phyloP scores from a whole-genome alignment of 2,329 filamentous ascomycete species.

The Fusarium sambucinum region DNA sequence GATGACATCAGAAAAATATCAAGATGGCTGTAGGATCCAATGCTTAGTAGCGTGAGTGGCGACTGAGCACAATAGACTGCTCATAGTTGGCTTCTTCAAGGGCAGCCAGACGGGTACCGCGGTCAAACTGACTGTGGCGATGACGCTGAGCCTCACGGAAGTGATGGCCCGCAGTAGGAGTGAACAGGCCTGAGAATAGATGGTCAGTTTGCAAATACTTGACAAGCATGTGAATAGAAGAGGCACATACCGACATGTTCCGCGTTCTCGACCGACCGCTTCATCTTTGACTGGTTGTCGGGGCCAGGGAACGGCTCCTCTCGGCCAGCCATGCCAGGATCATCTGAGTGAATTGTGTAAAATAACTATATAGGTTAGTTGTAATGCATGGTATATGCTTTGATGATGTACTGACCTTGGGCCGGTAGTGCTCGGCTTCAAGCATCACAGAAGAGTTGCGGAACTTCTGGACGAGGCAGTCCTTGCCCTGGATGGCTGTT shows the following conservation, averaged over 20 bases:
- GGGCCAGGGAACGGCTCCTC: slow-evolving; percentile 82
- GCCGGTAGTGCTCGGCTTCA: slow-evolving; percentile 82
- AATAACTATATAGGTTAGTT: slow-evolving; percentile 58
- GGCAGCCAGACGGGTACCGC: slow-evolving; percentile 79
- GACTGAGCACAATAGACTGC: slow-evolving; percentile 56
- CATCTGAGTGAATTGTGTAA: slow-evolving; percentile 62
- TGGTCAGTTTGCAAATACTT: background rate
- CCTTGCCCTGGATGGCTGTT: slow-evolving; percentile 88
- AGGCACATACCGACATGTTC: slow-evolving; percentile 78
- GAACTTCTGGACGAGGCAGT: slow-evolving; percentile 93
- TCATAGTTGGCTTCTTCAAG: slow-evolving; percentile 72
- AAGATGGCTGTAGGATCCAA: slow-evolving; percentile 10
- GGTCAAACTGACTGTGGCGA: slow-evolving; percentile 82
- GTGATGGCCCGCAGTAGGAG: slow-evolving; percentile 80
- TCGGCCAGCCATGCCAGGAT: slow-evolving; percentile 69
- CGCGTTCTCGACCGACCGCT: slow-evolving; percentile 87
- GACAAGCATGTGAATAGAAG: background rate
- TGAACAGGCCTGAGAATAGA: slow-evolving; percentile 75
- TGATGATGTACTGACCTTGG: slow-evolving; percentile 70
- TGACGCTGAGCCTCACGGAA: slow-evolving; percentile 81
- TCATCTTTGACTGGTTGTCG: slow-evolving; percentile 89
- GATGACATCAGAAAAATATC: slow-evolving; percentile 28
- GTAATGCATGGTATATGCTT: no score
- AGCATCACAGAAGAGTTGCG: slow-evolving; percentile 97
- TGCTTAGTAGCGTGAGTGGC: slow-evolving; percentile 41